Base-by-base conservation (phyloP, 2,329 filamentous ascomycete species). In the Penicillium sp. region DNA sequence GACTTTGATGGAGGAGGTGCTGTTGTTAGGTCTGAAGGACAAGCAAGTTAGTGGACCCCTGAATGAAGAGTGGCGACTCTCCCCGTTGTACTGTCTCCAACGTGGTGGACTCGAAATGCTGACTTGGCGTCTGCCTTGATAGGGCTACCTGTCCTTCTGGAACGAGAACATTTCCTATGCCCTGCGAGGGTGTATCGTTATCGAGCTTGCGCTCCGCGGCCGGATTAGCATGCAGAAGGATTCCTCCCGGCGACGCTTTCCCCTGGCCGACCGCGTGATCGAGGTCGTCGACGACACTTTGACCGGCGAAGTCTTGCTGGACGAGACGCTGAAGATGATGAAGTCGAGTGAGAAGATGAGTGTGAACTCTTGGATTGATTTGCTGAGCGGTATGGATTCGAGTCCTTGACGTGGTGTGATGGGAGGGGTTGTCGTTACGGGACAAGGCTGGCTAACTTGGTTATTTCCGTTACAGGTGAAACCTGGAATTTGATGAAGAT, bases 401-500 rank as follows among this genome's bases (percentile, higher is more conserved):
- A 31, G 21, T 45, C 29, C 27, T 13, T 35, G 13, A 24, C 24
- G 14, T 33, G 5, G 5, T 37, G 39, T 19, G 7, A 22, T 24
- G n/a, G 26, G 26, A 29, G 24, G 22, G 13, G 42, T 35, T 6
- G 19, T 33, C 50, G 26, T 27, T 26, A 52, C 56, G 53, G 33
- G 22, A 48, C 29, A 47, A 37, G 31, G 7, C 26, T 56, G 19
- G 45, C 63, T 65, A 54, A 64, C 47, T 54, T 58, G 22, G 5
- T 27, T 31, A 22, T 37, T 44, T 64, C 70, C 62, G 42, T 37
- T 52, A 57, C 72, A 98, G 93, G 95, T 74, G 95, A 99, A 79
- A 99, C 95, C 54, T 99, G 95, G 95, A 99, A 99, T 75, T 81
- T 99, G 64, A 98, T 99, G 95, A 99, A 99, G 83, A 99, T 99